phyloP scores from a whole-genome alignment of 2,329 filamentous ascomycete genomes.

The Ophiobolus disseminans region DNA sequence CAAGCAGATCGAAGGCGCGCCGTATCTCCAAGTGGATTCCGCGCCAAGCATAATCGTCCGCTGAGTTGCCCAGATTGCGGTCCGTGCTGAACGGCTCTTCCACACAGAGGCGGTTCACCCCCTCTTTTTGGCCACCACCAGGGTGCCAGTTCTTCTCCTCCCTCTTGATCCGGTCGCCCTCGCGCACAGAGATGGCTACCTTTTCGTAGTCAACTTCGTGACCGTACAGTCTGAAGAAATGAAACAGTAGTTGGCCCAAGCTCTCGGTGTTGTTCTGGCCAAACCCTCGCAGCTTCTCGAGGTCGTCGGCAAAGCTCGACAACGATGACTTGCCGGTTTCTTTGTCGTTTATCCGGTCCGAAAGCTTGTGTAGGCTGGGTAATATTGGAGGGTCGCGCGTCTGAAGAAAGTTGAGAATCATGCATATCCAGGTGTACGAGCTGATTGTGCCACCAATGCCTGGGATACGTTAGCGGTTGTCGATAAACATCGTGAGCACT shows the following conservation, averaged over 20 bases:
- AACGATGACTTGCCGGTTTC: conserved; percentile 66
- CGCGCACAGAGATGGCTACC: conserved; percentile 81
- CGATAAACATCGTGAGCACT: conserved; percentile 47
- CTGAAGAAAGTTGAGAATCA: conserved; percentile 96
- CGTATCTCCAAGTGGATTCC: conserved; percentile 90
- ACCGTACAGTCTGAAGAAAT: conserved; percentile 94
- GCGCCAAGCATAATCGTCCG: conserved; percentile 91
- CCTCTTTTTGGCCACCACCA: conserved; percentile 56
- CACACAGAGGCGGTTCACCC: conserved; percentile 80
- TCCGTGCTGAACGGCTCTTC: conserved; percentile 94
- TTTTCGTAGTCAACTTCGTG: conserved; percentile 92
- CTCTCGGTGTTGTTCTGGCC: conserved; percentile 82
- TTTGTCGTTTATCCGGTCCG: conserved; percentile 66
- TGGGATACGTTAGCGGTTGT: conserved; percentile 16
- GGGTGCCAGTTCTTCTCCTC: conserved; percentile 88
- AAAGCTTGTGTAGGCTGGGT: conserved; percentile 80
- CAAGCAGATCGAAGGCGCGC: conserved; percentile 83
- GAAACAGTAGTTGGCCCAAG: conserved; percentile 84
- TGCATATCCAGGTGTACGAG: conserved; percentile 99
- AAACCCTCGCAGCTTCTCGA: conserved; percentile 75
- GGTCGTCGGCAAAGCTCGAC: conserved; percentile 85
- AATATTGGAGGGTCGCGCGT: conserved; percentile 83
- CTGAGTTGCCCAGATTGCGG: conserved; percentile 93
- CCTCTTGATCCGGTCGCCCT: conserved; percentile 79
- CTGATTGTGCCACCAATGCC: conserved; percentile 93